phyloP scores from a whole-genome alignment of 140 eudicot species.

The Anethum foeniculum region DNA sequence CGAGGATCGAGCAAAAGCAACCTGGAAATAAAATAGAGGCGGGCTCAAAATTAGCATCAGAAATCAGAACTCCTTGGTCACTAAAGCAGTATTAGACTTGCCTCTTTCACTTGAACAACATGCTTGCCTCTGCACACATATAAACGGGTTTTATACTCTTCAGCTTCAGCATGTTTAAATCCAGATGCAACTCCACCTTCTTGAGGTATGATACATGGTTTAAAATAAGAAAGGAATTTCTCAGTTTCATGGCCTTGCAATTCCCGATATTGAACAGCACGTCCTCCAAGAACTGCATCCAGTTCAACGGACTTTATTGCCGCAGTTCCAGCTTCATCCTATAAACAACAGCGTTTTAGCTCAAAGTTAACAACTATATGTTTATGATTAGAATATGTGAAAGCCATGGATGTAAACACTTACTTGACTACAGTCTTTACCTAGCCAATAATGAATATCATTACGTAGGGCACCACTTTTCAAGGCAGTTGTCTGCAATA shows the following conservation, averaged over 20 bases:
- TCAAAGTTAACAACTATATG: not conserved
- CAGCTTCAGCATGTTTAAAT: slow-evolving; percentile 76
- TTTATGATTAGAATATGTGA: not conserved
- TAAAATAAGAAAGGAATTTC: slow-evolving; percentile 88
- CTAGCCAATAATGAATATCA: slow-evolving; percentile 96
- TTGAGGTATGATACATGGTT: slow-evolving; percentile 96
- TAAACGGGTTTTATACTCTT: slow-evolving; percentile 68
- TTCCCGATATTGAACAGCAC: slow-evolving; percentile 98
- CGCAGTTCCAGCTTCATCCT: slow-evolving; percentile 99
- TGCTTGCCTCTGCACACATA: slow-evolving; percentile 85
- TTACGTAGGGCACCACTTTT: slow-evolving; percentile 88
- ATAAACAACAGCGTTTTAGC: slow-evolving; percentile 15
- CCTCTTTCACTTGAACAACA: slow-evolving; percentile 97
- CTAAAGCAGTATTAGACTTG: slow-evolving; percentile 29
- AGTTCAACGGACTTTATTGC: slow-evolving; percentile 89
- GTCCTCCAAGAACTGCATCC: slow-evolving; percentile 98
- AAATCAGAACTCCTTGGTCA: slow-evolving; percentile 8
- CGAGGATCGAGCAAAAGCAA: slow-evolving; percentile 49
- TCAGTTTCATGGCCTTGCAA: slow-evolving; percentile 97
- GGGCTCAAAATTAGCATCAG: slow-evolving; percentile 9
- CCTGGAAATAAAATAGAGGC: slow-evolving; percentile 19
- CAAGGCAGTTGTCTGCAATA: slow-evolving; percentile 69
- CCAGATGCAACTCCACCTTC: slow-evolving; percentile 97
- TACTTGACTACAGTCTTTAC: slow-evolving; percentile 96
- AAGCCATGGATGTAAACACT: slow-evolving; percentile 18